A percentile compares a stretch with the other conserved stretches of the same genome.
Evolutionary conservation across 805 yeast species (phyloP).

Genomic region (Pichia gijzeniarum): DNA sequence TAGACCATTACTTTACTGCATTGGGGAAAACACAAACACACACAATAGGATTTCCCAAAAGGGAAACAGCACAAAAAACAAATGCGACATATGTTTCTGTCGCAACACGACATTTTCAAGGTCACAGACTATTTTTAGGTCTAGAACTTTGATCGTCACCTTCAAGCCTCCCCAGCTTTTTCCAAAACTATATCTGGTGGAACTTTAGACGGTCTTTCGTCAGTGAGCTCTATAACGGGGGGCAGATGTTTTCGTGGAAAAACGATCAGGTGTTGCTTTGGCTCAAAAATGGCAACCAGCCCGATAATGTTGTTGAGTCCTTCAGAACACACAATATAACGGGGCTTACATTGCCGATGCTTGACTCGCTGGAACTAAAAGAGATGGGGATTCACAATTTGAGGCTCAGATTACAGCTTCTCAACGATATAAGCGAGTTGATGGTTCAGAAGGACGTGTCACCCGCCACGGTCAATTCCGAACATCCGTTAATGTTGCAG

Average conservation of each 20-base stretch:
- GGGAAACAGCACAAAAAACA: background rate
- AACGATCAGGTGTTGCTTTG: conserved; percentile 28
- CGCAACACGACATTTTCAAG: background rate
- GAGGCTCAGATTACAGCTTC: conserved; percentile 51
- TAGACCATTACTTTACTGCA: background rate
- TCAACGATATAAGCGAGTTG: conserved; percentile 53
- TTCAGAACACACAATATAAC: conserved; percentile 58
- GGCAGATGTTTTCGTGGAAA: conserved; percentile 26
- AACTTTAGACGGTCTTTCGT: no score
- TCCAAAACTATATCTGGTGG: no score
- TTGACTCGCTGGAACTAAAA: conserved; percentile 62
- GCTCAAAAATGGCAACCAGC: conserved; percentile 23
- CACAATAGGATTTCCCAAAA: conserved; percentile 1
- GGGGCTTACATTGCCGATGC: conserved; percentile 64
- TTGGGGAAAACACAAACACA: background rate
- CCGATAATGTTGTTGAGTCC: conserved; percentile 21
- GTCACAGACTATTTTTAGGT: no score
- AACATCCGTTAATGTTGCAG: conserved; percentile 23
- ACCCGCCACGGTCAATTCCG: conserved; percentile 13
- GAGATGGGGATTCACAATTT: conserved; percentile 61
- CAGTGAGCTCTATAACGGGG: no score
- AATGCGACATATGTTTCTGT: background rate
- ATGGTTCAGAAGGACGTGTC: conserved; percentile 29
- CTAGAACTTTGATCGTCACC: background rate
- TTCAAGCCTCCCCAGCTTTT: no score